Base-by-base conservation (phyloP, 169 alveolate species). In the Plasmodium vivax region DNA sequence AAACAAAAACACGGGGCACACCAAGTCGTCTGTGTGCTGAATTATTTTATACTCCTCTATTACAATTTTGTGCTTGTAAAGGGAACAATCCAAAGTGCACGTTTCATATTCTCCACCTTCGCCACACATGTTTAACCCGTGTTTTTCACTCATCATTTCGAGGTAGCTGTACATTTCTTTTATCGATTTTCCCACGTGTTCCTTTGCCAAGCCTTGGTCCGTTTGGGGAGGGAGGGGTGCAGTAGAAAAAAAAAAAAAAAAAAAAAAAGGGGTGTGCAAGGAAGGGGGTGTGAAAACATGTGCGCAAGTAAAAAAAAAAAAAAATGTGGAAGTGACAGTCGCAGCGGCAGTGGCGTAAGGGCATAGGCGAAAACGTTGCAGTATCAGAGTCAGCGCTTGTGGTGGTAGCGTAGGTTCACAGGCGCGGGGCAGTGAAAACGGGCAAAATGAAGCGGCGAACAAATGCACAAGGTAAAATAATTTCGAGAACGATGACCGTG, bases 91-190 rank as follows among this genome's bases (percentile, higher is more conserved):
- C 62, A 98, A 88, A 8, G 98, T 98, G n/a, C 98, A 87, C n/a
- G 99, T 97, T 96, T 99, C 99, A 96, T 98, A 99, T 93, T 99
- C 99, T 10, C 99, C 99, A 0, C 99, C 99, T 96, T 99, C 99
- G 19, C 99, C 99, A 94, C 99, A 99, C 36, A 98, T 98, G 96
- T 98, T 99, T 88, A 99, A 98, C 56, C 99, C 99, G 93, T 93
- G 98, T 93, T 98, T 94, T 51, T 96, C 95, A 87, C 97, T 95
- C 97, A 96, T 92, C 32, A 43, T 77, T 94, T 82, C 94, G 51
- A 95, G 92, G 56, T 96, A 93, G 45, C 90, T 87, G 71, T 93
- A 93, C 79, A 96, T 93, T 30, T 96, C 97, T 27, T 84, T 43
- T 83, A 99, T 95, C 16, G 97, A 84, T 95, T 97, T 97, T 68